A percentile compares a stretch with the other conserved stretches of the same genome.
Conservation (phyloP, 257 asterid genomes). For the Ilex asprella region DNA sequence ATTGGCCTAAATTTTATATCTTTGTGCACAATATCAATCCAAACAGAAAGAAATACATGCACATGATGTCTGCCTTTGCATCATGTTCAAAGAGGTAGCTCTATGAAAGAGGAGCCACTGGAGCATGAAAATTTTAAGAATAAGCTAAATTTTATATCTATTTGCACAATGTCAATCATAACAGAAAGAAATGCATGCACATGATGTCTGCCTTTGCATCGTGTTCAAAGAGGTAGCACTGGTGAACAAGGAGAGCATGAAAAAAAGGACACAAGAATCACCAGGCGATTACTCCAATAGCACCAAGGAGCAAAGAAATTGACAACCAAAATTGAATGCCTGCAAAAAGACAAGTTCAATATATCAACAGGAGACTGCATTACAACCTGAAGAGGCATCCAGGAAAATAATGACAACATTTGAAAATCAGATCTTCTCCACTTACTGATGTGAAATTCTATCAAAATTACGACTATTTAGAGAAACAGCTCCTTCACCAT, state of each 20-base stretch:
- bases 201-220: too few species aligned
- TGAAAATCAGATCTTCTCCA: constrained; percentile 14
- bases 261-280: background rate
- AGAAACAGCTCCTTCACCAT: constrained; percentile 47
- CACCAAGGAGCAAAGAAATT: constrained; percentile 98
- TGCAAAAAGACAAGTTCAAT: constrained; percentile 22
- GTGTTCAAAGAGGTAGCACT: too few species aligned
- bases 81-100: too few species aligned
- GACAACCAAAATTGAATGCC: constrained; percentile 74
- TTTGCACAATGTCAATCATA: too few species aligned
- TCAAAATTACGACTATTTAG: constrained; percentile 68
- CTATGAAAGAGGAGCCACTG: background rate
- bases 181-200: too few species aligned
- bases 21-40: too few species aligned
- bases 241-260: background rate
- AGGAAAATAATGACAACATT: background rate
- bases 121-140: background rate
- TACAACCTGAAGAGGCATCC: too few species aligned
- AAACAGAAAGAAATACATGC: too few species aligned
- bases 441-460: constrained; percentile 74
- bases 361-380: too few species aligned
- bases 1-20: too few species aligned
- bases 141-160: too few species aligned
- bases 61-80: too few species aligned
- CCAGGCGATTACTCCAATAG: constrained; percentile 89